phyloP scores from a whole-genome alignment of 176 grass and related monocot genomes.

The Cenchrus purpureus region DNA sequence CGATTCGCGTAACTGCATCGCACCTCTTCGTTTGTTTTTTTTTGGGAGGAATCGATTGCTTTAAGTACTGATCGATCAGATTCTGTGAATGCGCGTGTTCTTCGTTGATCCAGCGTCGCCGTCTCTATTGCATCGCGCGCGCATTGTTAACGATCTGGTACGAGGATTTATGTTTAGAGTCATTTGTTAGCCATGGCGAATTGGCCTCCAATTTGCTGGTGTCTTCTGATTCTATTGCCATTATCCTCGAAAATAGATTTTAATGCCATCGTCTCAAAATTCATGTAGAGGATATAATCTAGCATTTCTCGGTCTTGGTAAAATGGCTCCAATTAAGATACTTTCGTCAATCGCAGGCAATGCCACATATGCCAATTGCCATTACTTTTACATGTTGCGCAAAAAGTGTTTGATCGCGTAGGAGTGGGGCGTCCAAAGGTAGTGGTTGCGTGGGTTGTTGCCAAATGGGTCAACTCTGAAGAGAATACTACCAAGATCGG shows the following conservation, averaged over 20 bases:
- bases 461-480: not conserved
- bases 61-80: not conserved
- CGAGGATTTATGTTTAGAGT: not conserved
- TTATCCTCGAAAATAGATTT: not conserved
- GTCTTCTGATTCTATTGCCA: not conserved
- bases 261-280: too few species aligned
- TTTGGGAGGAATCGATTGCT: not conserved
- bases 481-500: not conserved
- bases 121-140: not conserved
- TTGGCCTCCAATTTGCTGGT: not conserved
- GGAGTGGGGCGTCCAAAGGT: not conserved
- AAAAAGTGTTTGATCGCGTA: slow-evolving; percentile 28
- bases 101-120: not conserved
- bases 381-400: not conserved
- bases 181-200: not conserved
- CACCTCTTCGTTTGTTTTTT: not conserved
- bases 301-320: not conserved
- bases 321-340: not conserved
- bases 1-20: not conserved
- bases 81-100: not conserved
- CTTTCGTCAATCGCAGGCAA: not conserved
- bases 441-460: not conserved
- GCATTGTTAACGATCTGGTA: not conserved
- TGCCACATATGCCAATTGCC: not conserved
- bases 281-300: too few species aligned